Percentiles rank a stretch among this genome's conserved stretches.
phyloP scores from a whole-genome alignment of 192 early-diverging fungal species.

The Kickxella alabastrina region DNA sequence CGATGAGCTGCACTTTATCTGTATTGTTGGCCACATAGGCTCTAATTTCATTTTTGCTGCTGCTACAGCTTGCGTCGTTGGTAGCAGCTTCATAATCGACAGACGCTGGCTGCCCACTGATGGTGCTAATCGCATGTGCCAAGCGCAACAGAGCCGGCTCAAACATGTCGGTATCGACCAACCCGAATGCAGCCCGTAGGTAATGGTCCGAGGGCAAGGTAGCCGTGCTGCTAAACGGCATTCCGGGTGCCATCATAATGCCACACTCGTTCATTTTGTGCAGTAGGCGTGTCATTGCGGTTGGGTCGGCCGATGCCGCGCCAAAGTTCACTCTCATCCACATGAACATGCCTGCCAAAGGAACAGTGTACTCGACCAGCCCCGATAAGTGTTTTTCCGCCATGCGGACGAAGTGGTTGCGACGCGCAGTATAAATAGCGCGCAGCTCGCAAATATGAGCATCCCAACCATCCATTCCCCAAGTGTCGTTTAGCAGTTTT shows the following conservation, averaged over 20 bases:
- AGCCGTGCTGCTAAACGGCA: constrained; percentile 33
- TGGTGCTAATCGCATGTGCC: constrained; percentile 30
- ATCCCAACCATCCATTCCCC: constrained; percentile 77
- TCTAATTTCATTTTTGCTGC: not conserved
- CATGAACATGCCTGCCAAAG: constrained; percentile 82
- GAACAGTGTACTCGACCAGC: constrained; percentile 57
- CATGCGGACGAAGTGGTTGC: constrained; percentile 62
- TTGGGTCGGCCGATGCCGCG: constrained; percentile 13
- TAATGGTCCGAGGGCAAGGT: constrained; percentile 12
- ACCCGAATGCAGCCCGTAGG: constrained; percentile 44
- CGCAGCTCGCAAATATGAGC: constrained; percentile 67
- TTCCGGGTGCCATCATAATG: constrained; percentile 48
- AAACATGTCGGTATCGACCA: constrained; percentile 45
- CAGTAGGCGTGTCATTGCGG: constrained; percentile 32
- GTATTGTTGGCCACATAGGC: not conserved
- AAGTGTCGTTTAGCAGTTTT: constrained; percentile 65
- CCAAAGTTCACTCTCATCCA: constrained; percentile 67
- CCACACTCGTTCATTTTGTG: constrained; percentile 44
- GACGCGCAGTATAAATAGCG: constrained; percentile 65
- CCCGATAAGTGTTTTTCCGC: constrained; percentile 62
- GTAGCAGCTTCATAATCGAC: too few species aligned
- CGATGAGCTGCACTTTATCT: not conserved
- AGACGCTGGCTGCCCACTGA: constrained; percentile 6
- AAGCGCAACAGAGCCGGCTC: constrained; percentile 42
- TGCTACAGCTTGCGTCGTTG: not conserved